Evolutionary conservation across 371 early-diverging fungal genomes (phyloP), one percentile per base, ranked within the genome.

Genomic region (Mortierella sp.): DNA sequence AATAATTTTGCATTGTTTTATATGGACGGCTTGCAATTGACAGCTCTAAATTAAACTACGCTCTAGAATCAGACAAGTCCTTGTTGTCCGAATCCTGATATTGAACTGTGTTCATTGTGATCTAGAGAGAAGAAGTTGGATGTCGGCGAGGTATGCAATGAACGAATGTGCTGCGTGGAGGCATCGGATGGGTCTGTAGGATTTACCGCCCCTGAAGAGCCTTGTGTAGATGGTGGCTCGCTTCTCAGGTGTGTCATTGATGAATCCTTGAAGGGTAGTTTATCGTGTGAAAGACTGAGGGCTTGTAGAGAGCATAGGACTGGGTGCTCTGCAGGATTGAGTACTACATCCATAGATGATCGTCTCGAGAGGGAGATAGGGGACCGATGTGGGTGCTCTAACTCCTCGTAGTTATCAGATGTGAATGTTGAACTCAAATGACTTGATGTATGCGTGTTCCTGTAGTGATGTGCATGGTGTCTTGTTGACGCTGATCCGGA

Each of bases 251-350:
- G 5, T 20, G 51, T n/a, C 18, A 18, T 20, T n/a, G 63, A 35
- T 28, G 66, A 40, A 12, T 65, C 70, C 24, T 22, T 49, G 24
- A 72, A 60, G 12, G 81, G 72, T 51, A 76, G 37, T 45, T 51
- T 66, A 30, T 81, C 81, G 40, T 75, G 74, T 16, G 75, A 64
- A 52, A 79, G 62, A 14, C 70, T 75, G 26, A 81, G 72, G 3
- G 73, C 65, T 63, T 76, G 81, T n/a, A 81, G 63, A 0, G 81
- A 75, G 67, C 76, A 72, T 64, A 81, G 47, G 6, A 81, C 81
- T 9, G 81, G 81, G 58, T 81, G 81, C 28, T 81, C 75, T 28
- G 24, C 55, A 1, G 81, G 73, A 43, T 70, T 55, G 37, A 71
- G 39, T 20, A 47, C 26, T 40, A 54, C 32, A 32, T 68, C 74